These are phyloP conservation scores for Emergomyces africanus DNA, from an alignment of 2,329 filamentous ascomycete species.

Conservation along the genomic window DNA sequence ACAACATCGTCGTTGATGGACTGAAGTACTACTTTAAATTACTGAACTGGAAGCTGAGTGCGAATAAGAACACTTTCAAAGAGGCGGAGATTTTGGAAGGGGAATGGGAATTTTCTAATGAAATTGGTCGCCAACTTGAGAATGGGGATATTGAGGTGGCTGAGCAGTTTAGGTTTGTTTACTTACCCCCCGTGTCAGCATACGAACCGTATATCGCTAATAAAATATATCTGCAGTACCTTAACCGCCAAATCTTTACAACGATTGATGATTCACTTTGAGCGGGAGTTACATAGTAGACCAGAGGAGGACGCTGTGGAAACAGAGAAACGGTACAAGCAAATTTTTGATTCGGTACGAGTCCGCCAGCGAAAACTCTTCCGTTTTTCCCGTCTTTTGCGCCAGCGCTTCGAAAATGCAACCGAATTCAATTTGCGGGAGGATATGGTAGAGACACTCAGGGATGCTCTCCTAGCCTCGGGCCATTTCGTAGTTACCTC, in stretches of 20 bases:
- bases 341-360: conserved; percentile 86
- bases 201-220: conserved; percentile 14
- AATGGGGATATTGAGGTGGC: conserved; percentile 93
- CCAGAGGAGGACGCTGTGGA: conserved; percentile 72
- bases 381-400: conserved; percentile 81
- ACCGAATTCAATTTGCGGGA: conserved; percentile 80
- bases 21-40: conserved; percentile 98
- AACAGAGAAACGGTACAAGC: conserved; percentile 96
- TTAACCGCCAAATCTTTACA: conserved; percentile 87
- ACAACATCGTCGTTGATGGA: conserved; percentile 79
- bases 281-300: conserved; percentile 73
- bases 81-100: conserved; percentile 95
- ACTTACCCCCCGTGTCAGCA: neutral
- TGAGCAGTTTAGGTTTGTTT: conserved; percentile 68
- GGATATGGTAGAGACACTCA: conserved; percentile 60
- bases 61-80: conserved; percentile 98
- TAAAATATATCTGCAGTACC: conserved; percentile 40
- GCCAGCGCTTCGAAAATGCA: conserved; percentile 89
- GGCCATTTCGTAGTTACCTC: conserved; percentile 81
- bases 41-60: conserved; percentile 92
- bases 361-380: conserved; percentile 94
- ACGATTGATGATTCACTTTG: conserved; percentile 79
- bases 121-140: conserved; percentile 81
- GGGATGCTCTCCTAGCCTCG: conserved; percentile 65
- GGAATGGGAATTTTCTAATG: conserved; percentile 96